Evolutionary conservation across 2,329 filamentous ascomycete genomes (phyloP).

Genomic region (Coniella lustricola): DNA sequence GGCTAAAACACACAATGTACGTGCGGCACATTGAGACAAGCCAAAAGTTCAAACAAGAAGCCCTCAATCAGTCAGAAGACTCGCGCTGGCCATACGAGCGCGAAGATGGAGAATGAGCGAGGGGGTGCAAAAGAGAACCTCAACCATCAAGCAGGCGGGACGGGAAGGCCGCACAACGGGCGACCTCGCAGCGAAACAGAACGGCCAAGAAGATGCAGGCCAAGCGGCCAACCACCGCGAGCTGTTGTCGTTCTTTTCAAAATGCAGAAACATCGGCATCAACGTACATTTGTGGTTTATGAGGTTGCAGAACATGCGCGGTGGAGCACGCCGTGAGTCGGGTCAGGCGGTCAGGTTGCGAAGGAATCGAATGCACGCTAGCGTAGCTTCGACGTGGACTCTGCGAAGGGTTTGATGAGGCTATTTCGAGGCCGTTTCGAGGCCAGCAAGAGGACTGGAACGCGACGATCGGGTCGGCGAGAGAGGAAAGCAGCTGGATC

Average conservation of each 20-base stretch:
- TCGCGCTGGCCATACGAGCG: neutral
- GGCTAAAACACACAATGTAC: constrained; percentile 3
- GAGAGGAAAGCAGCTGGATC: neutral
- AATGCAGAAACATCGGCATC: no score
- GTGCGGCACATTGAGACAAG: neutral
- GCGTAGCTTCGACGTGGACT: no score
- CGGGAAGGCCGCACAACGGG: constrained; percentile 16
- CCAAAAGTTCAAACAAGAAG: constrained; percentile 8
- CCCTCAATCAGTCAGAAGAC: neutral
- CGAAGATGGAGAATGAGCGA: constrained; percentile 1
- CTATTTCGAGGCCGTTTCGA: neutral
- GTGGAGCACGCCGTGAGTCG: constrained; percentile 4
- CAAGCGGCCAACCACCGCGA: constrained; percentile 23
- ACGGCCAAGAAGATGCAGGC: constrained; percentile 19
- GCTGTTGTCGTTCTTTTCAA: constrained; percentile 7
- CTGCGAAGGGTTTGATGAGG: no score
- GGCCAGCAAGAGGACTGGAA: neutral
- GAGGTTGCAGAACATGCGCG: constrained; percentile 13
- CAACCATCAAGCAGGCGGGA: constrained; percentile 14
- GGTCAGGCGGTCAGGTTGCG: no score
- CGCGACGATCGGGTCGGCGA: neutral
- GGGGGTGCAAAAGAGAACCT: constrained; percentile 1
- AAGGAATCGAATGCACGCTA: neutral
- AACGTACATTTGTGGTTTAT: constrained; percentile 38
- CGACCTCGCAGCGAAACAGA: constrained; percentile 14